These are phyloP conservation scores for Puccinellia tenuiflora DNA, from an alignment of 176 grass and related monocot species.

Conservation along the genomic window DNA sequence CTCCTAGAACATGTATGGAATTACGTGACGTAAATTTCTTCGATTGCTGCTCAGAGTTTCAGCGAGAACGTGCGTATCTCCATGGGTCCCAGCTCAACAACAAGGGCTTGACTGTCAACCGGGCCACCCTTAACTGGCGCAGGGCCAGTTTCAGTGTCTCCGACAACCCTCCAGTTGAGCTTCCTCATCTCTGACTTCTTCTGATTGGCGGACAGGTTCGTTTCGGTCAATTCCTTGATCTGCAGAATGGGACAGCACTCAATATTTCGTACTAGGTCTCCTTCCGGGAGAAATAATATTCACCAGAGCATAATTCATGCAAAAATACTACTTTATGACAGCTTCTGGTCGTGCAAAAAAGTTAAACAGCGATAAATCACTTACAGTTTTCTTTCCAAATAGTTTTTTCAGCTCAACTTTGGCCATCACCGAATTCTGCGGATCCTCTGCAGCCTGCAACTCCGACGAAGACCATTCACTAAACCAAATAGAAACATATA, in stretches of 20 bases:
- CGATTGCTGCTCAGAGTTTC: constrained; percentile 35
- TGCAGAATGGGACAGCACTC: constrained; percentile 14
- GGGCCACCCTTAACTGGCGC: constrained; percentile 44
- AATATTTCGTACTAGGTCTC: neutral
- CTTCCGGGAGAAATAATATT: neutral
- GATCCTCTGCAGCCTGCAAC: constrained; percentile 56
- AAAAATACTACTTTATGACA: neutral
- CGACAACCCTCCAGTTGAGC: constrained; percentile 49
- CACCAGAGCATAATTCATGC: neutral
- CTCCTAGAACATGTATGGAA: neutral
- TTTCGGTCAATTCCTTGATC: constrained; percentile 74
- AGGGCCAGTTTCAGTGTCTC: constrained; percentile 12
- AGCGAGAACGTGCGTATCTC: constrained; percentile 83
- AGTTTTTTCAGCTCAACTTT: constrained; percentile 69
- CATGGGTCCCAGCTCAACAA: constrained; percentile 82
- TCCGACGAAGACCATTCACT: neutral
- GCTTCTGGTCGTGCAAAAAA: neutral
- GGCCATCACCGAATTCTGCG: constrained; percentile 54
- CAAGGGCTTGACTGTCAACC: constrained; percentile 35
- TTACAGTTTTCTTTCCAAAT: constrained; percentile 58
- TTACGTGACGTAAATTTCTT: no score
- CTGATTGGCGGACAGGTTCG: constrained; percentile 75
- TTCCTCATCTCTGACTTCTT: constrained; percentile 75
- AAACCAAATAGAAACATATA: neutral
- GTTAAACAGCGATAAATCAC: neutral